Evolutionary conservation across 768 basidiomycete genomes (phyloP).

Genomic region (Leccinum sublutescens): DNA sequence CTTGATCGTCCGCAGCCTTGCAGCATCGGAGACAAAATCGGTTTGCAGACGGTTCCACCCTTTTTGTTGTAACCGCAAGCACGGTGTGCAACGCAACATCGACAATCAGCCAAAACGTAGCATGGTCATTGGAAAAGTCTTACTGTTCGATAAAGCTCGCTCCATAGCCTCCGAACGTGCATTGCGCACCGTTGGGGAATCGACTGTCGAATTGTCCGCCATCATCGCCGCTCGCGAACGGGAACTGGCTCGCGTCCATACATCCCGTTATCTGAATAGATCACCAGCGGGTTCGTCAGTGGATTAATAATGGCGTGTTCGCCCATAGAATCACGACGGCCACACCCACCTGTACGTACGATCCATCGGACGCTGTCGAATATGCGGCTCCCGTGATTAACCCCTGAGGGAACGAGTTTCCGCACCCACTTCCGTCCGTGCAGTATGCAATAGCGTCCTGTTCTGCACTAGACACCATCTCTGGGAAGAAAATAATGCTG

Average conservation of each 20-base stretch:
- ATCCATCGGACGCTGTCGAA: constrained; percentile 33
- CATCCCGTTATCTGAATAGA: constrained; percentile 39
- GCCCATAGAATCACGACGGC: not conserved
- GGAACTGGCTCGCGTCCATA: constrained; percentile 29
- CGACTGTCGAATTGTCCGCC: constrained; percentile 53
- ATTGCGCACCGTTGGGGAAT: constrained; percentile 53
- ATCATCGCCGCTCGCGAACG: constrained; percentile 36
- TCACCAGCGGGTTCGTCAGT: not conserved
- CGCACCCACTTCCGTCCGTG: constrained; percentile 31
- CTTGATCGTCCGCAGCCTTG: constrained; percentile 38
- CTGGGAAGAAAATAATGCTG: constrained; percentile 13
- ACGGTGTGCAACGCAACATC: not conserved
- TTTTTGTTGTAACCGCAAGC: constrained; percentile 13
- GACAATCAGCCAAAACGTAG: not conserved
- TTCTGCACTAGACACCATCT: constrained; percentile 41
- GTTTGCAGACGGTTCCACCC: constrained; percentile 44
- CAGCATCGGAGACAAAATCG: constrained; percentile 54
- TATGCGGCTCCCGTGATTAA: constrained; percentile 40
- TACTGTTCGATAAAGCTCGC: constrained; percentile 54
- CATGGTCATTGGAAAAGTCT: constrained; percentile 9
- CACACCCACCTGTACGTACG: constrained; percentile 39
- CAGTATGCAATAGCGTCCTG: constrained; percentile 38
- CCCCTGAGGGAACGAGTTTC: constrained; percentile 30
- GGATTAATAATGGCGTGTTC: not conserved
- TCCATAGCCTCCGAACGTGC: constrained; percentile 48